These are phyloP conservation scores for Keithomyces neogunnii DNA, from an alignment of 2,329 filamentous ascomycete genomes.

Conservation along the genomic window DNA sequence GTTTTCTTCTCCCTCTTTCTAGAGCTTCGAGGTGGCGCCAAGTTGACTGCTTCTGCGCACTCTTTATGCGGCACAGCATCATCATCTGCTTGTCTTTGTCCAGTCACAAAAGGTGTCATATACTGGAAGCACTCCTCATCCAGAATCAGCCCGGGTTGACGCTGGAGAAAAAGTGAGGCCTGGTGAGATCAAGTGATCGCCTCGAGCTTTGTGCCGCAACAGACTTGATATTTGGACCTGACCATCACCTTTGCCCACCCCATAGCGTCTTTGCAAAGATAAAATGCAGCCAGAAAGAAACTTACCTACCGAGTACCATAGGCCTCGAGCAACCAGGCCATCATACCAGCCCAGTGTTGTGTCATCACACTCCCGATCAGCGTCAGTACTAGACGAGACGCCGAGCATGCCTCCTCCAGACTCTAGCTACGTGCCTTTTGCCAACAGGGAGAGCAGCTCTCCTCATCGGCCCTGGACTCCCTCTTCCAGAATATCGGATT, in stretches of 20 bases:
- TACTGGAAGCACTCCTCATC: neutral
- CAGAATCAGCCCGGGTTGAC: neutral
- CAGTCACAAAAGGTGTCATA: neutral
- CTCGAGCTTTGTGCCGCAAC: constrained; percentile 20
- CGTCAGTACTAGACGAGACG: constrained; percentile 46
- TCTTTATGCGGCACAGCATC: neutral
- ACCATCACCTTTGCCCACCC: neutral
- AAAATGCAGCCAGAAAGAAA: constrained; percentile 6
- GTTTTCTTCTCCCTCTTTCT: too few relatives aligned
- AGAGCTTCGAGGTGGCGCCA: too few relatives aligned
- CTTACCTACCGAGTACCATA: constrained; percentile 35
- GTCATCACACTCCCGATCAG: constrained; percentile 35
- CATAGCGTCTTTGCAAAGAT: neutral
- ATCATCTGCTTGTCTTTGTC: neutral
- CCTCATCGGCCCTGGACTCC: constrained; percentile 54
- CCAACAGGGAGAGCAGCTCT: constrained; percentile 34
- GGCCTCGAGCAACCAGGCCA: constrained; percentile 29
- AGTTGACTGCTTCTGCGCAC: neutral
- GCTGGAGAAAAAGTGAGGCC: neutral
- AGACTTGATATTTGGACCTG: neutral
- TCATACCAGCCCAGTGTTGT: constrained; percentile 46
- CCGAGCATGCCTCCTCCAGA: constrained; percentile 55
- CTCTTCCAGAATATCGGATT: constrained; percentile 46
- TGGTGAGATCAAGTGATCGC: constrained; percentile 30
- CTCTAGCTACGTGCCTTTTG: constrained; percentile 52